phyloP scores from a whole-genome alignment of 129 eudicot genomes.

The Pittosporum tobira region DNA sequence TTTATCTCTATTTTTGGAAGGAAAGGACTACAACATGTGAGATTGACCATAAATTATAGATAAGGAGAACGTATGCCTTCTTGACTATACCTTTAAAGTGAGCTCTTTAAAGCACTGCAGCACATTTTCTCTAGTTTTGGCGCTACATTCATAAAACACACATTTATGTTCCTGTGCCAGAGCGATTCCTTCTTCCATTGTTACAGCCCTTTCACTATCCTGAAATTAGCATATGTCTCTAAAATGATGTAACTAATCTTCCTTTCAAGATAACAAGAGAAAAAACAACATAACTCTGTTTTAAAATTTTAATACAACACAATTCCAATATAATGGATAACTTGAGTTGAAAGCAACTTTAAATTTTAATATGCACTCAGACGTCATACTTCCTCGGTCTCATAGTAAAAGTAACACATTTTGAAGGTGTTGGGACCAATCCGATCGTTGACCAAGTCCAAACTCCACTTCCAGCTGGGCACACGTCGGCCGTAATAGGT shows the following conservation, averaged over 20 bases:
- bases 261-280: no score
- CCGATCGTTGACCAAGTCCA: no score
- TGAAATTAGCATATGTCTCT: slow-evolving; percentile 18
- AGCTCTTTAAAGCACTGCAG: slow-evolving; percentile 72
- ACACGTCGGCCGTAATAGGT: no score
- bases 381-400: no score
- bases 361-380: background rate
- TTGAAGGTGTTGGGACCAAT: no score
- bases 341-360: background rate
- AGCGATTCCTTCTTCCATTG: slow-evolving; percentile 67
- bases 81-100: slow-evolving; percentile 44
- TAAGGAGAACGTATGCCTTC: background rate
- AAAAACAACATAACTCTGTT: no score
- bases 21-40: background rate
- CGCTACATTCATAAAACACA: slow-evolving; percentile 70
- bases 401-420: no score
- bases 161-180: slow-evolving; percentile 55
- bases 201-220: slow-evolving; percentile 71
- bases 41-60: background rate
- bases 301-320: background rate
- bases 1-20: no score
- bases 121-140: slow-evolving; percentile 75
- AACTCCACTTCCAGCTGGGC: no score
- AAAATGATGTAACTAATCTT: background rate
- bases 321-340: background rate